Evolutionary conservation across 2,329 filamentous ascomycete species (phyloP).

Genomic region (Aspergillus sp.): DNA sequence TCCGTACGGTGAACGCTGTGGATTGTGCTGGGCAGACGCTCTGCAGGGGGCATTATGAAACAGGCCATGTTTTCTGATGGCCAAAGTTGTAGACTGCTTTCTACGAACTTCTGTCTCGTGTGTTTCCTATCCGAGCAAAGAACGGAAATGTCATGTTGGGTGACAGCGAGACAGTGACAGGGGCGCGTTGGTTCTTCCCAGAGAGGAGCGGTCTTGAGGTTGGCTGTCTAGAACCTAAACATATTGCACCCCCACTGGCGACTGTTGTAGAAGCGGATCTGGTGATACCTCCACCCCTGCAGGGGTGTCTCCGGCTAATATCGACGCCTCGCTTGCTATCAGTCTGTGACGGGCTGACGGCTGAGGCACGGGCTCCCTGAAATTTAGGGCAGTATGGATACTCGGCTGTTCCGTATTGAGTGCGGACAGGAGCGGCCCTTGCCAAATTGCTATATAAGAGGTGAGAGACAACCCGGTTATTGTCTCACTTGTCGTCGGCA

Average conservation of each 20-base stretch:
- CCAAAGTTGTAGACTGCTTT: neutral
- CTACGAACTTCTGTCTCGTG: neutral
- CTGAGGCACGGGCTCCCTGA: neutral
- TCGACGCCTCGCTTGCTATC: neutral
- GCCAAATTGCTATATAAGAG: conserved; percentile 16
- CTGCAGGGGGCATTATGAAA: neutral
- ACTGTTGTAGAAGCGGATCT: conserved; percentile 8
- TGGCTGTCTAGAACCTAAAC: neutral
- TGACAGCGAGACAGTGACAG: neutral
- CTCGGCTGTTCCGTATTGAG: conserved; percentile 4
- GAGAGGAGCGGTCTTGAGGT: neutral
- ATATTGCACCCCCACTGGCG: neutral
- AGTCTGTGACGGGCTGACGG: neutral
- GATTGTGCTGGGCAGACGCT: too few species aligned
- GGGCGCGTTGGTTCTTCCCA: neutral
- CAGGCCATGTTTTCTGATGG: neutral
- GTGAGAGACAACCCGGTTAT: neutral
- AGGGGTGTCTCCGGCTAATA: conserved; percentile 4
- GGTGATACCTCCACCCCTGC: conserved; percentile 2
- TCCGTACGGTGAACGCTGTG: neutral
- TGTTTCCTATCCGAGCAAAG: neutral
- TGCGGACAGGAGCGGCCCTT: neutral
- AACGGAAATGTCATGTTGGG: neutral
- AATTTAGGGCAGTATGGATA: conserved; percentile 3
- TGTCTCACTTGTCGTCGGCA: neutral